phyloP scores from a whole-genome alignment of 2,329 filamentous ascomycete genomes.

The Podosphaera leucotricha region DNA sequence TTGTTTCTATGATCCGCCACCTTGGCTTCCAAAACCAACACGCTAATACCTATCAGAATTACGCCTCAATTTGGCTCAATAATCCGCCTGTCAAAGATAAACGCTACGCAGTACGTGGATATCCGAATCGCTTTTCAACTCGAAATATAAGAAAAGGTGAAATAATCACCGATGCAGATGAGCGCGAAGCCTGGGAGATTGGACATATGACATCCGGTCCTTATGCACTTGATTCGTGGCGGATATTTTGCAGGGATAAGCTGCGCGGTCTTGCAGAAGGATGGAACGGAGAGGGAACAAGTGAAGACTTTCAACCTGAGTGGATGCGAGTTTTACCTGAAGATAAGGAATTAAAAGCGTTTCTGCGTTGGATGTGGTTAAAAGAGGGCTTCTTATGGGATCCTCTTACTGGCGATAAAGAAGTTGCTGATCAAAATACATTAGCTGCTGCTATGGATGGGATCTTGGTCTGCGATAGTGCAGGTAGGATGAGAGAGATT shows the following conservation, averaged over 20 bases:
- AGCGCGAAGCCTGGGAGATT: constrained; percentile 43
- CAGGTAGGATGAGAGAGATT: not conserved
- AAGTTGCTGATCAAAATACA: constrained; percentile 27
- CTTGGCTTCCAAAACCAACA: constrained; percentile 50
- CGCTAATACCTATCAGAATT: constrained; percentile 40
- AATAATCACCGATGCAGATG: constrained; percentile 21
- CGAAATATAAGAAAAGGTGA: constrained; percentile 24
- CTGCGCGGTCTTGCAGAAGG: constrained; percentile 40
- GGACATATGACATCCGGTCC: constrained; percentile 61
- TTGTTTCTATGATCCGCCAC: constrained; percentile 39
- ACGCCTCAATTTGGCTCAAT: constrained; percentile 45
- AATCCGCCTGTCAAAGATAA: constrained; percentile 34
- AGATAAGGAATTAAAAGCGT: constrained; percentile 79
- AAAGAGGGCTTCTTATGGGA: constrained; percentile 70
- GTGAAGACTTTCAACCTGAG: constrained; percentile 45
- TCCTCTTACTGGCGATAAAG: constrained; percentile 39
- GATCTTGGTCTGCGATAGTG: not conserved
- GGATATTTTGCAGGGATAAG: constrained; percentile 74
- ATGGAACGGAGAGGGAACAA: constrained; percentile 35
- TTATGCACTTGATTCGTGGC: constrained; percentile 76
- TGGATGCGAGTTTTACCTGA: constrained; percentile 69
- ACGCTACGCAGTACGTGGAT: constrained; percentile 32
- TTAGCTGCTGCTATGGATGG: constrained; percentile 31
- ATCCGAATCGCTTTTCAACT: constrained; percentile 26
- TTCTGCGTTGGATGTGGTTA: constrained; percentile 78